Conservation (phyloP, 192 early-diverging fungal genomes). For the Coemansia furcata region DNA sequence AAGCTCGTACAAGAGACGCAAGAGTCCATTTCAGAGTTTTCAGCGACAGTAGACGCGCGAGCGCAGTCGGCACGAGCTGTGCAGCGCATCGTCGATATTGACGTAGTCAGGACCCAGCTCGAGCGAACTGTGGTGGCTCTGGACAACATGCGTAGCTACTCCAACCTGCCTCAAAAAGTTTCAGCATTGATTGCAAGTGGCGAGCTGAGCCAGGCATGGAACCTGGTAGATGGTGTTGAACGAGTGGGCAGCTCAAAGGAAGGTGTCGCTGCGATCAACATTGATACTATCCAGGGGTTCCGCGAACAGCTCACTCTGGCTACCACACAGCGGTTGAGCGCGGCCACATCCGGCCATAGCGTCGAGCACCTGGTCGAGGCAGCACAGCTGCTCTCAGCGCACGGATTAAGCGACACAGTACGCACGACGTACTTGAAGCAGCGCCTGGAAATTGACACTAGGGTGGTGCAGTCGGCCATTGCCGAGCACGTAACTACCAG, state of each 20-base stretch:
- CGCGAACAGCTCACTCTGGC: conserved; percentile 11
- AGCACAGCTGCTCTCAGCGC: conserved; percentile 12
- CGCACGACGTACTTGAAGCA: conserved; percentile 12
- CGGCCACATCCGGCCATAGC: conserved; percentile 12
- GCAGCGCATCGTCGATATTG: conserved; percentile 25
- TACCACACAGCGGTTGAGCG: conserved; percentile 4
- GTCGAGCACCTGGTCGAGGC: conserved; percentile 4
- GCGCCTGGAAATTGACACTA: conserved; percentile 18
- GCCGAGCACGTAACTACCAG: neutral
- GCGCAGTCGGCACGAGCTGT: conserved; percentile 17
- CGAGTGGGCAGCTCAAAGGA: neutral
- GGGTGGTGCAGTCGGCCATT: conserved; percentile 13
- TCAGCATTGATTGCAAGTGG: conserved; percentile 17
- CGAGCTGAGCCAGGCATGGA: conserved; percentile 36
- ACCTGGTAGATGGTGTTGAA: conserved; percentile 17
- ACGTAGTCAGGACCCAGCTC: conserved; percentile 14
- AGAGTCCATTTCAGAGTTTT: conserved; percentile 12
- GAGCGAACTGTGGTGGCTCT: conserved; percentile 27
- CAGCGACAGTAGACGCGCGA: conserved; percentile 15
- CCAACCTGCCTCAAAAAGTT: conserved; percentile 37
- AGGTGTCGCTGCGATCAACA: neutral
- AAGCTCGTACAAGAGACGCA: conserved; percentile 34
- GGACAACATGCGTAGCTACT: conserved; percentile 31
- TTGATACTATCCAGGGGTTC: neutral
- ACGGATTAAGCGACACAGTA: conserved; percentile 13